phyloP scores from a whole-genome alignment of 495 filamentous ascomycete species.

The Daldinia childiae region DNA sequence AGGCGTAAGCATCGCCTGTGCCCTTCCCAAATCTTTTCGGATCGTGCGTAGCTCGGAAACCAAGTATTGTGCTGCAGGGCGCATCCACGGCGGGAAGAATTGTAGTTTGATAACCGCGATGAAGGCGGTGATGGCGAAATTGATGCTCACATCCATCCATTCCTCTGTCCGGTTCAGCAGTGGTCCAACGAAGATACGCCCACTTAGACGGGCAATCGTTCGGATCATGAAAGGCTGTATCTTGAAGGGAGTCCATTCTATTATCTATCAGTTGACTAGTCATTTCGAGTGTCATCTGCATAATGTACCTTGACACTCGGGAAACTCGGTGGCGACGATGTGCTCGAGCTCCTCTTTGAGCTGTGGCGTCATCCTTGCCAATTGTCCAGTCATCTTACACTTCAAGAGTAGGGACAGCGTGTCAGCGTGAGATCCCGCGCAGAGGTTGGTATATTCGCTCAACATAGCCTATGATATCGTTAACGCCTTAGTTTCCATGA shows the following conservation, averaged over 20 bases:
- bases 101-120: slow-evolving; percentile 52
- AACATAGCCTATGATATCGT: slow-evolving; percentile 45
- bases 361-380: slow-evolving; percentile 45
- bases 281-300: background rate
- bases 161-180: slow-evolving; percentile 46
- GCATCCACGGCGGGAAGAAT: slow-evolving; percentile 52
- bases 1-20: slow-evolving; percentile 44
- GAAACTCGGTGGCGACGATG: slow-evolving; percentile 48
- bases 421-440: slow-evolving; percentile 45
- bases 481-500: background rate
- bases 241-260: slow-evolving; percentile 52
- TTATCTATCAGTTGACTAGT: slow-evolving; percentile 18
- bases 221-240: slow-evolving; percentile 51
- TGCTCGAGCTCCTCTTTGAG: slow-evolving; percentile 49
- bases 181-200: slow-evolving; percentile 49
- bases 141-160: slow-evolving; percentile 51
- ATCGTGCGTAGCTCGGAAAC: slow-evolving; percentile 48
- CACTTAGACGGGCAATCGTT: slow-evolving; percentile 46
- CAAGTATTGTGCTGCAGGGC: slow-evolving; percentile 44
- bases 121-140: slow-evolving; percentile 51
- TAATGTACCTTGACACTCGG: slow-evolving; percentile 45
- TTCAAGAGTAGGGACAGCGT: slow-evolving; percentile 44
- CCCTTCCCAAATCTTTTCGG: slow-evolving; percentile 41
- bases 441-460: slow-evolving; percentile 51
- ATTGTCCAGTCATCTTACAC: slow-evolving; percentile 47